phyloP scores from a whole-genome alignment of 176 grass and related monocot species.

The Aegilops sharonensis region DNA sequence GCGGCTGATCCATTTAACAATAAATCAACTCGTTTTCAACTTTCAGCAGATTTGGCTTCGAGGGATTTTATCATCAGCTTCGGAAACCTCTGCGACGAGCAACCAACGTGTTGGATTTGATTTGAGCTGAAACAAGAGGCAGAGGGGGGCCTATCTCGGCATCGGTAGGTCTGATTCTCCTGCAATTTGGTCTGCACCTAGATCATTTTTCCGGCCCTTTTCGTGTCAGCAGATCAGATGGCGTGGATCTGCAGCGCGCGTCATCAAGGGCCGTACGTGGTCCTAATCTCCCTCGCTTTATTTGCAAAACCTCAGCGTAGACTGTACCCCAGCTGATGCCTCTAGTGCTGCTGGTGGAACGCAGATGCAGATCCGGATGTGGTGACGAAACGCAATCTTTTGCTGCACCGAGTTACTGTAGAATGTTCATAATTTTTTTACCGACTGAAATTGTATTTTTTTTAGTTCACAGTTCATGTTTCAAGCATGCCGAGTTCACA shows the following conservation, averaged over 20 bases:
- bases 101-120: conserved; percentile 9
- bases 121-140: not conserved
- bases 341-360: not conserved
- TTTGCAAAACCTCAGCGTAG: conserved; percentile 26
- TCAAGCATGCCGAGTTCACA: not conserved
- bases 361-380: conserved; percentile 22
- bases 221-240: conserved; percentile 21
- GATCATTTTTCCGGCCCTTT: not conserved
- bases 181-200: conserved; percentile 14
- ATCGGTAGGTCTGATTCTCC: conserved; percentile 2
- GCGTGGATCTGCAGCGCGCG: conserved; percentile 14
- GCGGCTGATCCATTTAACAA: conserved; percentile 17
- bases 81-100: conserved; percentile 44
- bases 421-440: too few species aligned
- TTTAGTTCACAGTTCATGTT: not conserved
- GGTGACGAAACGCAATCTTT: not conserved
- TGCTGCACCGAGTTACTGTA: too few species aligned
- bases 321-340: conserved; percentile 14
- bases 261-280: conserved; percentile 32
- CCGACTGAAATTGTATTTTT: not conserved
- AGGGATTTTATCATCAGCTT: conserved; percentile 32
- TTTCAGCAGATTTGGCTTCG: conserved; percentile 24
- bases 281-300: conserved; percentile 35
- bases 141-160: not conserved
- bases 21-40: not conserved